These are phyloP conservation scores for Gossypium aridum DNA, from an alignment of 441 rosid species.

Conservation along the genomic window DNA sequence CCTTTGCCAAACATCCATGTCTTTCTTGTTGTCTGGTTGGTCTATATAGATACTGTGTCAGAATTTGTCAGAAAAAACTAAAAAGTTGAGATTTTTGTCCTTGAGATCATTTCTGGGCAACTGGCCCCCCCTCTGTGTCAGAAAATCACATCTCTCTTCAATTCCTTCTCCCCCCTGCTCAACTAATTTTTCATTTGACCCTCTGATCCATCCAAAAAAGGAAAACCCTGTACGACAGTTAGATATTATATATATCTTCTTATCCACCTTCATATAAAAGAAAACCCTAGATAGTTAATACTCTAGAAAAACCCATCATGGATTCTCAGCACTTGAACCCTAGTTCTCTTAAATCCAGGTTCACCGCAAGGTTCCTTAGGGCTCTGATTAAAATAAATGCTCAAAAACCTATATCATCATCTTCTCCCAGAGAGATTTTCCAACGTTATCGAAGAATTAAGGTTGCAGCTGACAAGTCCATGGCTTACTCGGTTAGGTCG, in stretches of 20 bases:
- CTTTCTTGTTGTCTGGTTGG: conserved; percentile 10
- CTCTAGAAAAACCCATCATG: background rate
- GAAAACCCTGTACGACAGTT: conserved; percentile 5
- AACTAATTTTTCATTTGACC: conserved; percentile 3
- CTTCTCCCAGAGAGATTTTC: conserved; percentile 16
- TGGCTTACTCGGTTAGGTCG: conserved; percentile 45
- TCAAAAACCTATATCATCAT: background rate
- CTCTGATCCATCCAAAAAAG: conserved; percentile 11
- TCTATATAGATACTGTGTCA: conserved; percentile 26
- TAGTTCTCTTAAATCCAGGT: conserved; percentile 33
- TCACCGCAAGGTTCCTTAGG: conserved; percentile 33
- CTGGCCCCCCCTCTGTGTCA: conserved; percentile 29
- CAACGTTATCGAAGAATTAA: conserved; percentile 27
- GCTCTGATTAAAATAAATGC: conserved; percentile 31
- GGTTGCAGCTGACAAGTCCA: conserved; percentile 45
- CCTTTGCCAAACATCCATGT: conserved; percentile 6
- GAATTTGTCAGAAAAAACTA: conserved; percentile 13
- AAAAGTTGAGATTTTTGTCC: conserved; percentile 16
- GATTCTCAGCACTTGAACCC: conserved; percentile 23
- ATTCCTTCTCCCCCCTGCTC: background rate
- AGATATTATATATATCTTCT: background rate
- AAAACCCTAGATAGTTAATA: conserved; percentile 1
- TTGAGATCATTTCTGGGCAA: conserved; percentile 15
- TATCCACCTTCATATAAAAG: background rate
- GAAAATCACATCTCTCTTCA: conserved; percentile 19